phyloP scores from a whole-genome alignment of 495 filamentous ascomycete genomes.

The Penicillium malachiteum region DNA sequence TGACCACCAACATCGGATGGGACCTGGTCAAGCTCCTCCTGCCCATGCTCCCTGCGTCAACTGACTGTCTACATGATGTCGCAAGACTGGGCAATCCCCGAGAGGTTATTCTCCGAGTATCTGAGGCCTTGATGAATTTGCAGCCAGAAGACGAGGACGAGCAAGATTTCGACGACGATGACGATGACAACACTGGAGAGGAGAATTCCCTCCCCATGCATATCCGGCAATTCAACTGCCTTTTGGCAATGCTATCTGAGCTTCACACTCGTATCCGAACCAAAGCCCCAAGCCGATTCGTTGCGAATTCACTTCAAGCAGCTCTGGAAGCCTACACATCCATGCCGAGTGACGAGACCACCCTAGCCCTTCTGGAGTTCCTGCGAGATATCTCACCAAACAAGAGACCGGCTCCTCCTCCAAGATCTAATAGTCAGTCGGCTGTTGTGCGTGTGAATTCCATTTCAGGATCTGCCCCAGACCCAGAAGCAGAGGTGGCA shows the following conservation, averaged over 20 bases:
- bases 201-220: constrained; percentile 27
- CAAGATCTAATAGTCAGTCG: constrained; percentile 59
- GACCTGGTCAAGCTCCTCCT: constrained; percentile 86
- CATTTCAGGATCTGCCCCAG: constrained; percentile 61
- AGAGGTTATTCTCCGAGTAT: constrained; percentile 88
- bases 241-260: constrained; percentile 79
- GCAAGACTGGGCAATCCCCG: constrained; percentile 87
- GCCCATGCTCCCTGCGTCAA: constrained; percentile 67
- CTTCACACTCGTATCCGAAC: constrained; percentile 86
- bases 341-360: constrained; percentile 61
- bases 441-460: constrained; percentile 27
- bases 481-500: constrained; percentile 71
- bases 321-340: constrained; percentile 65
- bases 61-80: constrained; percentile 71
- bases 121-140: constrained; percentile 65
- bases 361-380: constrained; percentile 71
- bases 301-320: constrained; percentile 83
- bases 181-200: constrained; percentile 25
- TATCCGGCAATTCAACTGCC: constrained; percentile 64
- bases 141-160: constrained; percentile 55
- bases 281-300: constrained; percentile 86
- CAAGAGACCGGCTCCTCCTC: constrained; percentile 72
- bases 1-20: constrained; percentile 94
- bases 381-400: constrained; percentile 70
- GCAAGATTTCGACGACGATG: constrained; percentile 45